A percentile compares a stretch with the other conserved stretches of the same genome.
phyloP scores from a whole-genome alignment of 2,329 filamentous ascomycete species.

The Aspergillus carbonarius region DNA sequence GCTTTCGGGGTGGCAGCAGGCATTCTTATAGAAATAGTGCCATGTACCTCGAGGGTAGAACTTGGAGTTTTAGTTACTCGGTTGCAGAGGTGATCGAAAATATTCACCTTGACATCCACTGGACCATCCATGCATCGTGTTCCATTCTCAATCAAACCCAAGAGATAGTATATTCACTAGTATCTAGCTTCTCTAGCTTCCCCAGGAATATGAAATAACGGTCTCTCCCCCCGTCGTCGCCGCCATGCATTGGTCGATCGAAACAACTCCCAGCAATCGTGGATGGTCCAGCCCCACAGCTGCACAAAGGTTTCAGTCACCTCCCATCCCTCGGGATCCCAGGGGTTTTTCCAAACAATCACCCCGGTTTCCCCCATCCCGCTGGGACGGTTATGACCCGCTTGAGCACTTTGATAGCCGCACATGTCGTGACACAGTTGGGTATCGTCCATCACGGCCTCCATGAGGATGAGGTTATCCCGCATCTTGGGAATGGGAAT shows the following conservation, averaged over 20 bases:
- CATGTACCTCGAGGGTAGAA: no score
- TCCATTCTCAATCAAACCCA: no score
- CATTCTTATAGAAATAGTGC: no score
- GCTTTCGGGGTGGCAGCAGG: no score
- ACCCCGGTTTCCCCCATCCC: slow-evolving; percentile 17
- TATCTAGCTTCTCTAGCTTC: no score
- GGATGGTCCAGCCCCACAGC: slow-evolving; percentile 28
- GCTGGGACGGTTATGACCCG: slow-evolving; percentile 13
- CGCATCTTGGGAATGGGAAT: slow-evolving; percentile 23
- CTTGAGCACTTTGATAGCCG: slow-evolving; percentile 4
- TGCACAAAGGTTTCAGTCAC: slow-evolving; percentile 25
- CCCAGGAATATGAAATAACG: background rate
- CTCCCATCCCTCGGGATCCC: slow-evolving; percentile 31
- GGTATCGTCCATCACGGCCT: slow-evolving; percentile 22
- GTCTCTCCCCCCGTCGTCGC: slow-evolving; percentile 21
- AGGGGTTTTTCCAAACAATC: slow-evolving; percentile 32
- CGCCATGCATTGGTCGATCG: slow-evolving; percentile 28
- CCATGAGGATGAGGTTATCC: slow-evolving; percentile 20
- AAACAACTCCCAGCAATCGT: slow-evolving; percentile 27
- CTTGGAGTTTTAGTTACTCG: no score
- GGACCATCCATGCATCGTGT: no score
- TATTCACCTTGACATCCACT: no score
- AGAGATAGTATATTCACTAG: no score
- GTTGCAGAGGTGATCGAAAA: no score
- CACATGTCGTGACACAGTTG: slow-evolving; percentile 17